A percentile compares a stretch with the other conserved stretches of the same genome.
phyloP scores from a whole-genome alignment of 139 green algal genomes.

The Chlorella sp. region DNA sequence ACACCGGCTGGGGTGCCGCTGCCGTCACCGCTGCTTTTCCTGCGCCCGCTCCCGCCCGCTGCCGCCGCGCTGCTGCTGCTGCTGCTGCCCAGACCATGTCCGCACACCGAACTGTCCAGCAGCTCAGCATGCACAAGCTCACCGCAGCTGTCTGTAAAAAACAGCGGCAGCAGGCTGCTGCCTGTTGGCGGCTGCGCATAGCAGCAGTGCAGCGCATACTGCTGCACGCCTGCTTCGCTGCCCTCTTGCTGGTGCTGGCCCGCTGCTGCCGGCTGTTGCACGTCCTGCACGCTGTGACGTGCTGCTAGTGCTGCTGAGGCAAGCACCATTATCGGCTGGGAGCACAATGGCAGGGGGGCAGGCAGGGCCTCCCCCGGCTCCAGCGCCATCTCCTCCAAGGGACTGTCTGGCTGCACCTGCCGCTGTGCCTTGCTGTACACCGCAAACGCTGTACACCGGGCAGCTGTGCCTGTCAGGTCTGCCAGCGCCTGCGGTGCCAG shows the following conservation, averaged over 20 bases:
- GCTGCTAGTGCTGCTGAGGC: background rate
- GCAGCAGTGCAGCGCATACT: conserved; percentile 29
- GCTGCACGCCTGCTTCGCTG: background rate
- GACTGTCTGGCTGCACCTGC: background rate
- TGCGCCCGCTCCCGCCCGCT: too few species aligned
- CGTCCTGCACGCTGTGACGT: background rate
- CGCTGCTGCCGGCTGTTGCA: background rate
- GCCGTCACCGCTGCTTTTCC: background rate
- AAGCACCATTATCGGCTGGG: conserved; percentile 12
- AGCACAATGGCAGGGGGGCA: conserved; percentile 7
- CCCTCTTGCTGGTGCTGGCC: background rate
- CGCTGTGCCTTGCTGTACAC: conserved; percentile 22
- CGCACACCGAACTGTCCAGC: background rate
- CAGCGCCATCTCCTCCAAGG: background rate
- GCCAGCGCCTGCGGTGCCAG: background rate
- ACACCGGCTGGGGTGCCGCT: background rate
- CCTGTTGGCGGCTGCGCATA: conserved; percentile 3
- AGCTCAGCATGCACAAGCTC: conserved; percentile 34
- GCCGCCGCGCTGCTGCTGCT: too few species aligned
- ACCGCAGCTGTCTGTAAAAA: conserved; percentile 26
- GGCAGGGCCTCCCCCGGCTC: background rate
- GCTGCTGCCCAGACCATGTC: background rate
- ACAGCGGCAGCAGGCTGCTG: conserved; percentile 5
- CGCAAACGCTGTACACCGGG: background rate
- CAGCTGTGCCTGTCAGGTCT: background rate